phyloP scores from a whole-genome alignment of 805 yeast species.

The Pichia phayaonensis region DNA sequence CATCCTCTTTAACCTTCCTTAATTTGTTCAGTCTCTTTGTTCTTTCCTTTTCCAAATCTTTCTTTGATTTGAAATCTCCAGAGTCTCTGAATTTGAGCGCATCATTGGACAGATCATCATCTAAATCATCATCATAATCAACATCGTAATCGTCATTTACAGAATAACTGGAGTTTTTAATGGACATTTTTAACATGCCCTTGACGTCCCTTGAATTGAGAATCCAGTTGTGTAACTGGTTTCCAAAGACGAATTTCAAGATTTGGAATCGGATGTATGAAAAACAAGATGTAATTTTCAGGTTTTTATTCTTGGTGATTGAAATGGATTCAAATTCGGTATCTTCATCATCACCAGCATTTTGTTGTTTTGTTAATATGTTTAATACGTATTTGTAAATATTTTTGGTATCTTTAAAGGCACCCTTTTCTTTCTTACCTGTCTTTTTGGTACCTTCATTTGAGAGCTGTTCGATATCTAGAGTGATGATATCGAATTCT shows the following conservation, averaged over 20 bases:
- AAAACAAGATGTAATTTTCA: conserved; percentile 45
- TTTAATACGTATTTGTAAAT: conserved; percentile 50
- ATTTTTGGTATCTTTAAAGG: conserved; percentile 45
- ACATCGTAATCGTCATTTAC: conserved; percentile 8
- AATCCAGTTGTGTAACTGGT: conserved; percentile 44
- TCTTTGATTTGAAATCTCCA: conserved; percentile 7
- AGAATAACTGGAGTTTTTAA: conserved; percentile 4
- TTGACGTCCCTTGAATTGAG: conserved; percentile 25
- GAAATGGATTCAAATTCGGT: conserved; percentile 23
- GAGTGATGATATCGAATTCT: conserved; percentile 22
- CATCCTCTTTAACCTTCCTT: conserved; percentile 22
- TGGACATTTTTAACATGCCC: conserved; percentile 16
- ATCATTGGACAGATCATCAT: conserved; percentile 7
- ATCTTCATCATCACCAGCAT: neutral
- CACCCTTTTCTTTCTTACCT: conserved; percentile 57
- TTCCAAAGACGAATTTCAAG: conserved; percentile 44
- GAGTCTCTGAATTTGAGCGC: neutral
- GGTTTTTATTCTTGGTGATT: conserved; percentile 37
- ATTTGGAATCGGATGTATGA: conserved; percentile 40
- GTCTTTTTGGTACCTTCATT: conserved; percentile 48
- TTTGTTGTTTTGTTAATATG: conserved; percentile 32
- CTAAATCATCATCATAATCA: conserved; percentile 3
- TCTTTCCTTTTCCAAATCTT: conserved; percentile 15
- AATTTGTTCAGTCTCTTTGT: conserved; percentile 18
- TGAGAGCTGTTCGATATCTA: conserved; percentile 35